Evolutionary conservation across 1,139 yeast species (phyloP).

Genomic region (Geotrichum klebahnii): DNA sequence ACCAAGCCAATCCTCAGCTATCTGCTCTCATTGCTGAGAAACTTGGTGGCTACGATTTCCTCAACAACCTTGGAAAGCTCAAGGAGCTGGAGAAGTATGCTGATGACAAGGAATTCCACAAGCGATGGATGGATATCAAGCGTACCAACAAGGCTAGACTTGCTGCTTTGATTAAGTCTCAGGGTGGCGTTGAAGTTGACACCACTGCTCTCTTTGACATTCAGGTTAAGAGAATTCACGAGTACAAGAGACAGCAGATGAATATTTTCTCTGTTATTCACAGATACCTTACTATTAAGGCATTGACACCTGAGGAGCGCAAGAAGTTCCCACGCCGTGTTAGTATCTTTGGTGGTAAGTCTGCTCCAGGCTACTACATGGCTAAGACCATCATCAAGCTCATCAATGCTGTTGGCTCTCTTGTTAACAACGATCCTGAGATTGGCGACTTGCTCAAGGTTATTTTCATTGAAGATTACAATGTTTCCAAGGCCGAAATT

Average conservation of each 20-base stretch:
- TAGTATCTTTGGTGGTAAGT: conserved; percentile 85
- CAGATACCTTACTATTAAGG: conserved; percentile 74
- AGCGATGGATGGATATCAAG: conserved; percentile 70
- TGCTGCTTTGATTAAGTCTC: conserved; percentile 63
- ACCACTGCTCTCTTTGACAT: conserved; percentile 73
- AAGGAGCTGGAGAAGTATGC: conserved; percentile 64
- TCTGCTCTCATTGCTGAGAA: conserved; percentile 67
- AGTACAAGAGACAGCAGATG: conserved; percentile 91
- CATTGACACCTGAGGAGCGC: conserved; percentile 63
- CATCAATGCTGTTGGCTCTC: conserved; percentile 74
- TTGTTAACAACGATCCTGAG: conserved; percentile 71
- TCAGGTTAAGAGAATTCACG: conserved; percentile 93
- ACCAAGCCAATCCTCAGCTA: conserved; percentile 84
- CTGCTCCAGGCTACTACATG: conserved; percentile 95
- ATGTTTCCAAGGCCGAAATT: conserved; percentile 89
- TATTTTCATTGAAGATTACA: conserved; percentile 85
- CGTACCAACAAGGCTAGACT: conserved; percentile 63
- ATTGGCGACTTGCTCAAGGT: conserved; percentile 76
- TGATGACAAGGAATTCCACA: conserved; percentile 64
- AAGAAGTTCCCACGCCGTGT: conserved; percentile 69
- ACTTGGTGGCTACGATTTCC: conserved; percentile 64
- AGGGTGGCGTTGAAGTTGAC: conserved; percentile 66
- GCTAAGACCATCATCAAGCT: conserved; percentile 87
- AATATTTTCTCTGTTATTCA: conserved; percentile 85
- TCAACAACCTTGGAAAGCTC: conserved; percentile 64